Percentiles rank a stretch among this genome's conserved stretches.
Conservation (phyloP, 2,329 filamentous ascomycete genomes). For the Phaeoacremonium minimum region DNA sequence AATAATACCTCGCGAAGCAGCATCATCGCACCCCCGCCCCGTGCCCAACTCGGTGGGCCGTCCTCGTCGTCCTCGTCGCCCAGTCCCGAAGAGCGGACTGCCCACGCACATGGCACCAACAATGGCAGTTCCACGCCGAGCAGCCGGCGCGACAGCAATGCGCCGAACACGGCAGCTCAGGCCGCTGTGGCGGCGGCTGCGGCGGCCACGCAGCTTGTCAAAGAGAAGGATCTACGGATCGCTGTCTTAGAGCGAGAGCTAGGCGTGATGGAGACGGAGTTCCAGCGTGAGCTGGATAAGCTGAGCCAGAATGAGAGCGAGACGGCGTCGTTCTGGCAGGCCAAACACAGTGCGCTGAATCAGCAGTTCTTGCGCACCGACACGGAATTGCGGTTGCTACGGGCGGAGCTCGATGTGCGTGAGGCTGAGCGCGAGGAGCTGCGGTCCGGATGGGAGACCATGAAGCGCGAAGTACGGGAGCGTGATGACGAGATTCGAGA, state of each 20-base stretch:
- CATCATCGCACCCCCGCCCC: slow-evolving; percentile 5
- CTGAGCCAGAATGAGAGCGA: slow-evolving; percentile 51
- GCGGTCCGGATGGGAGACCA: slow-evolving; percentile 41
- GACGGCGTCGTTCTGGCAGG: slow-evolving; percentile 53
- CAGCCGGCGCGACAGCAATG: slow-evolving; percentile 5
- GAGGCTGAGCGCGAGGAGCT: slow-evolving; percentile 44
- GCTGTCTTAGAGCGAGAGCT: slow-evolving; percentile 48
- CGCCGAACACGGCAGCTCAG: slow-evolving; percentile 2
- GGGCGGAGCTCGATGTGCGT: slow-evolving; percentile 42
- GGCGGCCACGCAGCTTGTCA: slow-evolving; percentile 21
- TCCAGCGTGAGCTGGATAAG: slow-evolving; percentile 47
- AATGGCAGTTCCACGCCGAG: background rate
- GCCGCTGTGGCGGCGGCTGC: slow-evolving; percentile 6
- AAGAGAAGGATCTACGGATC: slow-evolving; percentile 49
- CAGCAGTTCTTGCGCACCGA: slow-evolving; percentile 48
- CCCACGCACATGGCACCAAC: slow-evolving; percentile 2
- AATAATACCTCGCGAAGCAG: slow-evolving; percentile 4
- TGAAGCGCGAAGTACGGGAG: slow-evolving; percentile 38
- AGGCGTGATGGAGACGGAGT: slow-evolving; percentile 46
- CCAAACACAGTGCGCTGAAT: slow-evolving; percentile 47
- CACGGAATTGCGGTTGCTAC: slow-evolving; percentile 46
- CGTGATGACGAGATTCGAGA: slow-evolving; percentile 53
- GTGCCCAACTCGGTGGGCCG: slow-evolving; percentile 1
- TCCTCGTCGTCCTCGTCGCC: slow-evolving; percentile 3
- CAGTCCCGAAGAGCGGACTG: slow-evolving; percentile 4